These are phyloP conservation scores for Colletotrichum melonis DNA, from an alignment of 2,329 filamentous ascomycete genomes.

Conservation along the genomic window DNA sequence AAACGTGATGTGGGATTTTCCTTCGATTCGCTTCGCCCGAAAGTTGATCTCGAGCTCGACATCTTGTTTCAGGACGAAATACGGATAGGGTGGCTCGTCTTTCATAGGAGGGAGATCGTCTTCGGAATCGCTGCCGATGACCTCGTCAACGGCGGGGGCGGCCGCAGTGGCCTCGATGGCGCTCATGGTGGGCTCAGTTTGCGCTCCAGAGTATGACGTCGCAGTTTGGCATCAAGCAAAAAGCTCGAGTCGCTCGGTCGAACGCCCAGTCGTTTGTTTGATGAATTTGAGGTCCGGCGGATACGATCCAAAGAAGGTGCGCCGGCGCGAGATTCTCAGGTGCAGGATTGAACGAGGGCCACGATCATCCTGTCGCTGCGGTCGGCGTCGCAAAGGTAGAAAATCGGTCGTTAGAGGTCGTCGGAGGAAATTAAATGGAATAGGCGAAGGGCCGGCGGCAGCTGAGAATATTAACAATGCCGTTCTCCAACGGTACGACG, in stretches of 20 bases:
- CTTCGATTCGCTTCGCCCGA: slow-evolving; percentile 76
- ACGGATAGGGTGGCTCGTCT: slow-evolving; percentile 52
- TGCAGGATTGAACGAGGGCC: slow-evolving; percentile 19
- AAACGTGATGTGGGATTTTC: slow-evolving; percentile 84
- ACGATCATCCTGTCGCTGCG: slow-evolving; percentile 32
- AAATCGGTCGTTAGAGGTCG: slow-evolving; percentile 5
- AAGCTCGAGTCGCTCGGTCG: slow-evolving; percentile 4
- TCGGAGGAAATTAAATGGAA: neutral
- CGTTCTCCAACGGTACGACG: neutral
- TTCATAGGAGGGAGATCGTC: slow-evolving; percentile 47
- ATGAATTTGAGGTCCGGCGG: slow-evolving; percentile 5
- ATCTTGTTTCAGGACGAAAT: slow-evolving; percentile 81
- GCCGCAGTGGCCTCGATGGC: slow-evolving; percentile 27
- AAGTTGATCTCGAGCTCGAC: slow-evolving; percentile 93
- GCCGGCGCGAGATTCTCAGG: slow-evolving; percentile 34
- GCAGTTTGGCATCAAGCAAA: slow-evolving; percentile 12
- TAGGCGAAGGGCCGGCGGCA: neutral
- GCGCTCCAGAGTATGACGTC: slow-evolving; percentile 19
- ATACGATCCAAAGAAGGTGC: slow-evolving; percentile 22
- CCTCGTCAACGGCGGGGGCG: slow-evolving; percentile 27
- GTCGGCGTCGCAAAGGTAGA: slow-evolving; percentile 20
- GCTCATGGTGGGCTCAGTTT: slow-evolving; percentile 30
- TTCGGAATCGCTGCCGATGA: slow-evolving; percentile 37
- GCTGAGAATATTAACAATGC: neutral
- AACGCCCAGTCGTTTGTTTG: neutral